Conservation (phyloP, 805 yeast genomes). For the Candida piceae region DNA sequence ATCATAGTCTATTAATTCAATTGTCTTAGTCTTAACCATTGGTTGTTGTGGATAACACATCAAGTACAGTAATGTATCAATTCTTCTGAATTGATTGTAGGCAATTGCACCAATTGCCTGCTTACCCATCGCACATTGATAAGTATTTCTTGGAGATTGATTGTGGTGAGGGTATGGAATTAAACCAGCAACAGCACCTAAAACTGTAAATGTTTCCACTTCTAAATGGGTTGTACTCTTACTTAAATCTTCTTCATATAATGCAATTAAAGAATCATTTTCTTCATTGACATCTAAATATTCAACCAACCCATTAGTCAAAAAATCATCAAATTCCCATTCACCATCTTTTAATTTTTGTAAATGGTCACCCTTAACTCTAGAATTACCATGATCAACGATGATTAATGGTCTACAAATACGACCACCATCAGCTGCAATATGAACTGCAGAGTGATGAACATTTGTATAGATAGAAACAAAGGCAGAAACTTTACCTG, state of each 20-base stretch:
- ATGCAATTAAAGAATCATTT: constrained; percentile 87
- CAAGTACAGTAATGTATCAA: constrained; percentile 86
- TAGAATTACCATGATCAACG: constrained; percentile 66
- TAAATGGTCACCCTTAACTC: constrained; percentile 70
- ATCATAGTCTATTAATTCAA: constrained; percentile 91
- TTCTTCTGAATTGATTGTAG: constrained; percentile 91
- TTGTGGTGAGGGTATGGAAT: constrained; percentile 92
- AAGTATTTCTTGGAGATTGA: constrained; percentile 88
- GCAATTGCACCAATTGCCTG: constrained; percentile 99
- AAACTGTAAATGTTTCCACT: constrained; percentile 88
- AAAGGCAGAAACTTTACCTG: constrained; percentile 83
- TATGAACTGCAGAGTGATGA: constrained; percentile 91
- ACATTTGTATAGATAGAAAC: constrained; percentile 85
- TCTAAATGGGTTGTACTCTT: constrained; percentile 78
- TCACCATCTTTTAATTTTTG: constrained; percentile 56
- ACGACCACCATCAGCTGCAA: constrained; percentile 98
- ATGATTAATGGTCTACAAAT: constrained; percentile 95
- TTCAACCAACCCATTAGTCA: constrained; percentile 82
- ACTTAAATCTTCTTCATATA: constrained; percentile 67
- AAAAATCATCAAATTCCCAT: constrained; percentile 87
- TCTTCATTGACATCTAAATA: constrained; percentile 97
- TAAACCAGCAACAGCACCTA: constrained; percentile 90
- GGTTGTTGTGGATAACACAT: constrained; percentile 99
- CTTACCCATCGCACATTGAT: constrained; percentile 96
- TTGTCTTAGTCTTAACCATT: constrained; percentile 96